These are phyloP conservation scores for Collybia nuda DNA, from an alignment of 768 basidiomycete species.

Conservation along the genomic window DNA sequence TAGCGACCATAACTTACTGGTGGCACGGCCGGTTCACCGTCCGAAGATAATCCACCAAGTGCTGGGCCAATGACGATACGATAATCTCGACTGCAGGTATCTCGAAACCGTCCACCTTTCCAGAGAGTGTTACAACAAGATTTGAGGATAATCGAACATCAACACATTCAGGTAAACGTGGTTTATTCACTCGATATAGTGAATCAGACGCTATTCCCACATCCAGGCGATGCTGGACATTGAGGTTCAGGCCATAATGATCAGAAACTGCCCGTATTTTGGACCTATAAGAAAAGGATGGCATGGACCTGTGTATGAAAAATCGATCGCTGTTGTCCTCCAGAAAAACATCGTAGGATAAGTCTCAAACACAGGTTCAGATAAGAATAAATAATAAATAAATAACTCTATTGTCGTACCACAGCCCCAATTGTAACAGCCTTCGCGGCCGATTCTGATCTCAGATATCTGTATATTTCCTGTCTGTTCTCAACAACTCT, in stretches of 20 bases:
- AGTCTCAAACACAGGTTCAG: conserved; percentile 11
- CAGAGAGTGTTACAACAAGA: conserved; percentile 54
- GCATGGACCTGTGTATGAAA: conserved; percentile 20
- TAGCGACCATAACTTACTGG: not conserved
- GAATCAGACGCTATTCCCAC: conserved; percentile 27
- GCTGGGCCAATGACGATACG: conserved; percentile 48
- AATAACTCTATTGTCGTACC: conserved; percentile 12
- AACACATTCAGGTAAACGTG: conserved; percentile 37
- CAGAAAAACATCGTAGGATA: not conserved
- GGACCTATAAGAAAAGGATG: conserved; percentile 29
- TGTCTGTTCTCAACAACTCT: conserved; percentile 13
- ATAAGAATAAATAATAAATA: conserved; percentile 13
- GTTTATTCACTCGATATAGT: conserved; percentile 28
- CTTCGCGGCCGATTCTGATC: conserved; percentile 22
- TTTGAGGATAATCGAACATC: conserved; percentile 52
- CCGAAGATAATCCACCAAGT: conserved; percentile 51
- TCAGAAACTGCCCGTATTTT: conserved; percentile 44
- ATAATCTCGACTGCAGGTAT: conserved; percentile 39
- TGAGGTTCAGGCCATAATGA: conserved; percentile 43
- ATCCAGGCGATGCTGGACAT: conserved; percentile 41
- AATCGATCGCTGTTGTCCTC: not conserved
- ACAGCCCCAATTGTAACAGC: conserved; percentile 24
- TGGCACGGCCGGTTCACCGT: conserved; percentile 28
- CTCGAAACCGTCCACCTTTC: conserved; percentile 43
- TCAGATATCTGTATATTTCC: conserved; percentile 9